phyloP scores from a whole-genome alignment of 2,329 filamentous ascomycete genomes.

The Monosporascus sp. region DNA sequence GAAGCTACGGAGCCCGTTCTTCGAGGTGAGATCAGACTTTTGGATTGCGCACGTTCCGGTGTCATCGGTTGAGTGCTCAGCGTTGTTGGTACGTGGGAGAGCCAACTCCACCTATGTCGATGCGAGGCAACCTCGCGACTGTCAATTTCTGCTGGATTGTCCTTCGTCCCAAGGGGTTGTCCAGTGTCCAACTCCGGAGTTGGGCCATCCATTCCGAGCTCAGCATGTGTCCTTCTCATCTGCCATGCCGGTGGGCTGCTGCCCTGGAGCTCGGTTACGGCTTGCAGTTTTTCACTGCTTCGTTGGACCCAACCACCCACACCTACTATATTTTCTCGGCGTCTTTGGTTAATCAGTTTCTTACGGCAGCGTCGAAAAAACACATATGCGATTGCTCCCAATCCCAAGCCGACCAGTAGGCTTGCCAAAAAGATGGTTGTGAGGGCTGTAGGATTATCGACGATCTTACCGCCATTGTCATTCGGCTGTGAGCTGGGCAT shows the following conservation, averaged over 20 bases:
- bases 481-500: not conserved
- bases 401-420: slow-evolving; percentile 15
- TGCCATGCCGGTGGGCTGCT: not conserved
- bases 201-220: slow-evolving; percentile 20
- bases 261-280: not conserved
- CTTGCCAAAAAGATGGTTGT: slow-evolving; percentile 16
- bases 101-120: slow-evolving; percentile 14
- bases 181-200: slow-evolving; percentile 15
- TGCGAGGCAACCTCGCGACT: not conserved
- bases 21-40: not conserved
- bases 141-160: slow-evolving; percentile 21
- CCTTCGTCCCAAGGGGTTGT: slow-evolving; percentile 13
- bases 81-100: slow-evolving; percentile 16
- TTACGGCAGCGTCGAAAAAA: slow-evolving; percentile 14
- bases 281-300: not conserved
- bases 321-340: not conserved
- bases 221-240: slow-evolving; percentile 11
- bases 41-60: not conserved
- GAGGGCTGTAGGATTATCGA: not conserved
- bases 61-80: slow-evolving; percentile 10
- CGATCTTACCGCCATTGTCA: not conserved
- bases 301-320: not conserved
- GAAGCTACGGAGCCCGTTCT: not conserved
- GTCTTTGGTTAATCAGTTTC: not conserved
- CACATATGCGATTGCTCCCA: slow-evolving; percentile 6